Conservation (phyloP, 1,139 yeast species). For the Geotrichum candidum region DNA sequence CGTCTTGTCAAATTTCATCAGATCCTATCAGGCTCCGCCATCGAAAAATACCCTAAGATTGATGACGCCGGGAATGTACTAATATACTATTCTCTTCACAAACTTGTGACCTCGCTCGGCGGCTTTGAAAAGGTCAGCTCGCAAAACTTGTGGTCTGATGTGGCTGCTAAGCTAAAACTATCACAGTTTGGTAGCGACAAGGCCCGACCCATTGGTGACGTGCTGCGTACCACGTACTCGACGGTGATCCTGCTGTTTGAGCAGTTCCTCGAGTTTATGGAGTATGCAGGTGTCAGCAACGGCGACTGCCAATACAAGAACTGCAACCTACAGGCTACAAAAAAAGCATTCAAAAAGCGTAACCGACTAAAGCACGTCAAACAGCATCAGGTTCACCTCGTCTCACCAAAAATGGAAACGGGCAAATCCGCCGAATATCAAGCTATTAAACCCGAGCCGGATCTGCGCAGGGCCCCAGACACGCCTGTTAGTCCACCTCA, state of each 20-base stretch:
- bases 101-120: constrained; percentile 28
- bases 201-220: neutral
- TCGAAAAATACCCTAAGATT: constrained; percentile 30
- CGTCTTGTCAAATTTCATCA: constrained; percentile 34
- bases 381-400: neutral
- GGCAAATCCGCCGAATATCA: neutral
- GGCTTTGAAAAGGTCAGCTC: constrained; percentile 28
- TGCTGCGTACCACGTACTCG: constrained; percentile 1
- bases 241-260: constrained; percentile 32
- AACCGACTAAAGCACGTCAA: neutral
- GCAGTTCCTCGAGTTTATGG: constrained; percentile 22
- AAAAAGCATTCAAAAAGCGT: neutral
- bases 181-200: neutral
- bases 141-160: constrained; percentile 27
- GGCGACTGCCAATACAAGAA: constrained; percentile 10
- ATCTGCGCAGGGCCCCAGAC: neutral
- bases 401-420: constrained; percentile 3
- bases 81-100: constrained; percentile 30
- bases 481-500: constrained; percentile 13
- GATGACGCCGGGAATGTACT: constrained; percentile 21
- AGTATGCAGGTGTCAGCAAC: constrained; percentile 11
- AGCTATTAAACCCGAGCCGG: neutral
- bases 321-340: constrained; percentile 9
- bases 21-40: constrained; percentile 20
- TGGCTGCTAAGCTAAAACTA: constrained; percentile 18